phyloP scores from a whole-genome alignment of 768 basidiomycete genomes.

The Agaricus subrufescens region DNA sequence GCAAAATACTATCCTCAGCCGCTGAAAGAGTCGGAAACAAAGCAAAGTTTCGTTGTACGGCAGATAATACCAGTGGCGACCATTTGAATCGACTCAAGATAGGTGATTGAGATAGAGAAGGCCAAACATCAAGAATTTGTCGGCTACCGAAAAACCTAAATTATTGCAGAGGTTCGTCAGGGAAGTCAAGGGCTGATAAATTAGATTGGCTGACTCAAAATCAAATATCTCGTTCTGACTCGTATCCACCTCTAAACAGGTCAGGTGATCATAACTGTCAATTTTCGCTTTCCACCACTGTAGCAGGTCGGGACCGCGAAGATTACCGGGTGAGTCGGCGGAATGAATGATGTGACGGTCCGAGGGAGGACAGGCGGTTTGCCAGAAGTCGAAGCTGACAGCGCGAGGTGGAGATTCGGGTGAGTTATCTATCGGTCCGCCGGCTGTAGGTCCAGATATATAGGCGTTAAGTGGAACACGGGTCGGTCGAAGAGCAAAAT shows the following conservation, averaged over 20 bases:
- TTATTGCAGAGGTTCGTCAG: not conserved
- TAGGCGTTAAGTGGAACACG: slow-evolving; percentile 57
- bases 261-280: slow-evolving; percentile 17
- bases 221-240: slow-evolving; percentile 37
- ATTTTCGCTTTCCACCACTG: slow-evolving; percentile 47
- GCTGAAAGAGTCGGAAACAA: slow-evolving; percentile 19
- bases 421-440: slow-evolving; percentile 24
- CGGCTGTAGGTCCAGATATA: slow-evolving; percentile 51
- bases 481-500: slow-evolving; percentile 45
- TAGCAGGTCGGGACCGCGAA: slow-evolving; percentile 34
- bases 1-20: not conserved
- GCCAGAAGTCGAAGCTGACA: slow-evolving; percentile 46
- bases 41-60: slow-evolving; percentile 45
- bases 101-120: slow-evolving; percentile 26
- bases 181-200: not conserved
- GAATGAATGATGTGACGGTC: slow-evolving; percentile 20
- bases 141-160: slow-evolving; percentile 47
- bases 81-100: slow-evolving; percentile 46
- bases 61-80: slow-evolving; percentile 47
- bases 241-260: slow-evolving; percentile 3
- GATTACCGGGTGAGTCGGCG: slow-evolving; percentile 27
- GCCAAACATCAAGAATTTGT: slow-evolving; percentile 27
- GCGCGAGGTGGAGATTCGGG: slow-evolving; percentile 19
- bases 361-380: slow-evolving; percentile 37
- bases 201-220: slow-evolving; percentile 31